Base-by-base conservation (phyloP, 2,329 filamentous ascomycete genomes). In the Eurotiales sp. region DNA sequence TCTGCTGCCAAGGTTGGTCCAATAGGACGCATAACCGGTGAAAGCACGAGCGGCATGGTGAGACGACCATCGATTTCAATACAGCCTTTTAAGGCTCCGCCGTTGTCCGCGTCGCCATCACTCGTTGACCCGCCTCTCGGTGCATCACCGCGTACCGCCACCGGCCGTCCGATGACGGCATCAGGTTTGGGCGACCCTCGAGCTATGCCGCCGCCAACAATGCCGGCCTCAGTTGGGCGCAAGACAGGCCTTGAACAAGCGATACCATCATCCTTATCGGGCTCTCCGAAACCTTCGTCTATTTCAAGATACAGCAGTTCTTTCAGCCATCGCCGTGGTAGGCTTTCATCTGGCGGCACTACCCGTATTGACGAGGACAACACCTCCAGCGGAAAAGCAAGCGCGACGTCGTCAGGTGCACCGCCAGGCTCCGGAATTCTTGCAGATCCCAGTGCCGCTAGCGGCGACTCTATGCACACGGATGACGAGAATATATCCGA, bases 401-500 rank as follows among this genome's bases (percentile, higher is more conserved):
- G 77, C 58, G 70, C 75, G 32, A 67, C 73, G 12, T 79, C 77
- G 25, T 78, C 77, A n/a, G 66, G 63, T 46, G 73, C 70, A 29
- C 80, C 82, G 58, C 90, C 88, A 37, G 88, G 87, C 7, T 96
- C 90, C 2, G 90, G 87, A 2, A 75, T 93, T 23, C 77, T 95
- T 46, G 83, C 88, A 25, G 90, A 82, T 55, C 72, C 87, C 56
- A 79, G 79, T 22, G 85, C 82, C 8, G 83, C 78, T 43, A 83
- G 78, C 64, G 80, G 76, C 2, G 84, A 82, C 25, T 85, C 65
- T 76, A 84, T 77, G 77, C 88, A 64, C 76, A 88, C 86, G 0
- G 92, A 97, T 59, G 90, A 95, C 61, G 89, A 96, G 61, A 91
- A 93, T 57, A 95, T 99, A 36, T 90, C 88, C 0, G 90, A 95